Base-by-base conservation (phyloP, 352 stramenopile genomes). In the Achlya hypogyna region DNA sequence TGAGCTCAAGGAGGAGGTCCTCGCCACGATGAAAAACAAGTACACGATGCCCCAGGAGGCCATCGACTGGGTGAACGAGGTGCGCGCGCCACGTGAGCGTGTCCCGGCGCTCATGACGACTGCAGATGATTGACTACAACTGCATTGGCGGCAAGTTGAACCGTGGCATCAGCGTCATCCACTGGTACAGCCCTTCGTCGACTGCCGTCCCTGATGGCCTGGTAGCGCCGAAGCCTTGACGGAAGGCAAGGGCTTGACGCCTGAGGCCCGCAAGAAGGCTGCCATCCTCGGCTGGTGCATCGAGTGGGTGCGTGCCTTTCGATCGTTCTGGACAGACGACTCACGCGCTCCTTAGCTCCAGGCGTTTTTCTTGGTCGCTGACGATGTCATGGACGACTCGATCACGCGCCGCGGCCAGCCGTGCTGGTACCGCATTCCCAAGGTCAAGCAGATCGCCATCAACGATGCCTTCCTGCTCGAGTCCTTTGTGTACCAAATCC, bases 351-450 rank as follows among this genome's bases (percentile, higher is more conserved):
- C 18, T 28, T 56, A 90, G 83, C 79, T 99, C 16, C 96, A 99
- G 87, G 97, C 96, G n/a, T 99, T 98, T 69, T 98, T 99, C 73
- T 77, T 99, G 12, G 93, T 99, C 4, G 96, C 96, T 0, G 97
- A 99, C 75, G 97, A 99, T 78, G 93, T 99, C 66, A 99, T 99
- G 97, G 97, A 99, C 78, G 87, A 88, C 5, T 98, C 87, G 28
- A 80, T 96, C 49, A 98, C 91, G 47, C 91, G 97, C 53, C 93
- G 97, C 43, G 96, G 97, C 23, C 82, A 98, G 72, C 93, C 96
- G 53, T 99, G 97, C 82, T 99, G 97, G 97, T 99, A 98, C 78
- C 89, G 94, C 63, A 83, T 89, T 32, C 70, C 84, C 1, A 75
- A 92, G 40, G 84, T 96, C 22, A 78, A 95, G 75, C 86, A 96